Conservation (phyloP, 2,329 filamentous ascomycete species). For the Zopfia rhizophila region DNA sequence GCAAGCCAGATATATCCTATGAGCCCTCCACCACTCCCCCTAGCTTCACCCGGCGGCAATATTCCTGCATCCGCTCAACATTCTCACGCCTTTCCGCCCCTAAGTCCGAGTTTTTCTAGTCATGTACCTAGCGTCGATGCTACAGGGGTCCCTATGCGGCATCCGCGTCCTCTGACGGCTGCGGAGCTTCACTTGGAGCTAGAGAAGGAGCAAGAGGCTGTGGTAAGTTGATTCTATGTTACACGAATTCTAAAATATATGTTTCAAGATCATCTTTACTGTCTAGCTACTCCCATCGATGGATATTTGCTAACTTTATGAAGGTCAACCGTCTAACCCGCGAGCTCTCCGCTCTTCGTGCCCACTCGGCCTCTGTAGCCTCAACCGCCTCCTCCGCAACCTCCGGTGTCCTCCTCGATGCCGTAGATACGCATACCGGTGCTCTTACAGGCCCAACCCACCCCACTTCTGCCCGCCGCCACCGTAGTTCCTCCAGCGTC, state of each 20-base stretch:
- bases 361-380: constrained; percentile 71
- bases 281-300: neutral
- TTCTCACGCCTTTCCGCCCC: constrained; percentile 46
- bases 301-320: too few species aligned
- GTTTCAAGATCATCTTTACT: neutral
- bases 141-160: constrained; percentile 76
- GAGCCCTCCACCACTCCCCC: constrained; percentile 57
- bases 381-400: constrained; percentile 68
- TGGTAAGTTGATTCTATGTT: constrained; percentile 67
- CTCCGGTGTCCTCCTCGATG: constrained; percentile 58
- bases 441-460: constrained; percentile 60
- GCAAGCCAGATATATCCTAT: constrained; percentile 59
- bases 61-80: constrained; percentile 42
- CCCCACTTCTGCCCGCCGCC: constrained; percentile 64
- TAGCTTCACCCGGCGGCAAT: constrained; percentile 48
- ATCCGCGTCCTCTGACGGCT: constrained; percentile 86
- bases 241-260: neutral
- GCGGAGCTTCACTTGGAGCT: constrained; percentile 89
- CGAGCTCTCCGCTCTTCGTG: constrained; percentile 85
- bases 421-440: constrained; percentile 57
- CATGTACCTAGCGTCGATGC: constrained; percentile 40
- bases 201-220: constrained; percentile 94
- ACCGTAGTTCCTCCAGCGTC: constrained; percentile 66
- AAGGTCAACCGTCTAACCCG: constrained; percentile 93
- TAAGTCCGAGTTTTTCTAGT: constrained; percentile 44